Base-by-base conservation (phyloP, 2,329 filamentous ascomycete genomes). In the Fusarium sp. region DNA sequence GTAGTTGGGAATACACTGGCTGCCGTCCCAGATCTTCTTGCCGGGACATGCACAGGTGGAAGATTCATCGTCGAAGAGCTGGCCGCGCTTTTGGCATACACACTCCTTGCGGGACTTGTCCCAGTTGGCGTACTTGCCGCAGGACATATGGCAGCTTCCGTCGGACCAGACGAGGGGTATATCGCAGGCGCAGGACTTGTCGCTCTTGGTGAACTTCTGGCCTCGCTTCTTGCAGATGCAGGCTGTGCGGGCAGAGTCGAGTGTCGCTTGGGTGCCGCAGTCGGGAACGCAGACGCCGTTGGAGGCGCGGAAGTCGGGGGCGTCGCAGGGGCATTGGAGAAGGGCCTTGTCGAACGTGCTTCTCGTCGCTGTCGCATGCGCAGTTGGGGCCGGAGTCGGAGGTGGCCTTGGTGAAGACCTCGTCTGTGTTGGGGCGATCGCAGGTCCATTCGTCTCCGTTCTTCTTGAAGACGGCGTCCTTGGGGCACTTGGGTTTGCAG, bases 71-170 rank as follows among this genome's bases (percentile, higher is more conserved):
- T 20, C 8, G 19, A 32, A 51, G 26, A 42, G 8, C 15, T 42
- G 36, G 11, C 48, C 48, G n/a, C 39, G 39, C 53, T 56, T 56
- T 17, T 32, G 17, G 47, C 54, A 56, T 21, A 56, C 48, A n/a
- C 54, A 56, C 23, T 40, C 28, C 10, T 26, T 21, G n/a, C 38
- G 24, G 28, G 21, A 38, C n/a, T 23, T 28, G 54, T 56, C 26
- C 54, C 54, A 56, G 46, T 51, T 26, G 19, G 54, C 54, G 4
- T 17, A 11, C 19, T 44, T 26, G 7, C 46, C 46, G 23, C 54
- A 56, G 39, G 20, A 8, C 38, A 28, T 26, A 39, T 56, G 54
- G 54, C 54, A 56, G 12, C 30, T 15, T 4, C 54, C 54, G 20
- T 56, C 54, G 44, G 46, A 50, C 38, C 24, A 50, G 14, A 44